Percentiles rank a stretch among this genome's conserved stretches.
Conservation (phyloP, 495 filamentous ascomycete species). For the Ramalina intermedia region DNA sequence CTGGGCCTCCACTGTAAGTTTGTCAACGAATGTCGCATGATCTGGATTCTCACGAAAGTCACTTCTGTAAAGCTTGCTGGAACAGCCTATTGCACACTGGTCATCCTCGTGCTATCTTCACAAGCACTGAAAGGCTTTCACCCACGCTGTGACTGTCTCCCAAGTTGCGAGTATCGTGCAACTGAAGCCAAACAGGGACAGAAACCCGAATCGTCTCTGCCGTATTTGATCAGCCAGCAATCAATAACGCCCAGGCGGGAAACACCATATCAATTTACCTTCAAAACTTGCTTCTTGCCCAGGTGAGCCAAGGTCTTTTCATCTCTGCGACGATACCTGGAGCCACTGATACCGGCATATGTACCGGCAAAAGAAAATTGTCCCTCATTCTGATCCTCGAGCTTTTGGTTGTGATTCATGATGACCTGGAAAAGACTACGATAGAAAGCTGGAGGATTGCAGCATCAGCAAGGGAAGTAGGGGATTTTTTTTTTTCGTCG, state of each 20-base stretch:
- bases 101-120: background rate
- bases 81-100: slow-evolving; percentile 16
- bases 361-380: background rate
- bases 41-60: background rate
- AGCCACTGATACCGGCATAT: slow-evolving; percentile 1
- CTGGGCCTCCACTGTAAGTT: slow-evolving; percentile 30
- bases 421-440: background rate
- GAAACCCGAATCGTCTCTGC: slow-evolving; percentile 24
- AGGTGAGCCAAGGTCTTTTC: slow-evolving; percentile 24
- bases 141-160: slow-evolving; percentile 24
- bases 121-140: background rate
- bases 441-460: too few relatives aligned
- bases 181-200: slow-evolving; percentile 26
- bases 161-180: slow-evolving; percentile 25
- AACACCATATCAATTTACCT: slow-evolving; percentile 14
- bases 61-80: slow-evolving; percentile 25
- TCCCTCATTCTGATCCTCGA: background rate
- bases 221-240: background rate
- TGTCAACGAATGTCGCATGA: background rate
- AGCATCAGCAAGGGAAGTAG: too few relatives aligned
- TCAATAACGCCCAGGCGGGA: background rate
- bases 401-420: slow-evolving; percentile 2
- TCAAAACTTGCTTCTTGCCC: slow-evolving; percentile 27
- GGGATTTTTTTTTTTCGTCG: too few relatives aligned
- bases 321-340: slow-evolving; percentile 18